Evolutionary conservation across 768 basidiomycete species (phyloP).

Genomic region (Mycena sanguinolenta): DNA sequence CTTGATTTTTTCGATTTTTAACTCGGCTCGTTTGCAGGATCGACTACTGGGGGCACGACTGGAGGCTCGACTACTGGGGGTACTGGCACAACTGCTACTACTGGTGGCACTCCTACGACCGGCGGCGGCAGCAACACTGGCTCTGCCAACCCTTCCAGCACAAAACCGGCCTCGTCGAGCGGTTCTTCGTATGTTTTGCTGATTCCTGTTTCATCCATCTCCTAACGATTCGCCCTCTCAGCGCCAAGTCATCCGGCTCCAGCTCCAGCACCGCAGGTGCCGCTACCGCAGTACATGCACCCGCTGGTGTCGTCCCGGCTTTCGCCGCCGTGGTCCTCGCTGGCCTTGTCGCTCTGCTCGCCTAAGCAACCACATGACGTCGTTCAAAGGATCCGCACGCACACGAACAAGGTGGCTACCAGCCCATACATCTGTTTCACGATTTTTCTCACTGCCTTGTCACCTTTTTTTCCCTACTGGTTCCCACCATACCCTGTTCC

Average conservation of each 20-base stretch:
- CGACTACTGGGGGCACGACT: neutral
- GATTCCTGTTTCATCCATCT: neutral
- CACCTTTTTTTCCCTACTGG: neutral
- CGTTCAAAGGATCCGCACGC: slow-evolving; percentile 13
- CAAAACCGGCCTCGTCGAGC: slow-evolving; percentile 1
- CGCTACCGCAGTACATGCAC: slow-evolving; percentile 50
- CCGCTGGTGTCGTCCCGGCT: slow-evolving; percentile 45
- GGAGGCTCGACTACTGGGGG: neutral
- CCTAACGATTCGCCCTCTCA: slow-evolving; percentile 1
- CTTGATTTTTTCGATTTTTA: slow-evolving; percentile 2
- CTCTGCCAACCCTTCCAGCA: slow-evolving; percentile 29
- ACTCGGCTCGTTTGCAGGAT: slow-evolving; percentile 6
- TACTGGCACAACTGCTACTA: neutral
- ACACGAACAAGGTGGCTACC: slow-evolving; percentile 36
- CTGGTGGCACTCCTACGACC: slow-evolving; percentile 15
- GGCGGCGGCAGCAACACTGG: slow-evolving; percentile 12
- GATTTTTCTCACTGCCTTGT: slow-evolving; percentile 11
- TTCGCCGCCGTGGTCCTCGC: slow-evolving; percentile 55
- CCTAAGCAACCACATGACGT: slow-evolving; percentile 45
- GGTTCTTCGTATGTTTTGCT: slow-evolving; percentile 1
- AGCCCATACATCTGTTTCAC: slow-evolving; percentile 12
- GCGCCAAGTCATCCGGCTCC: slow-evolving; percentile 35
- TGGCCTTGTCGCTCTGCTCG: slow-evolving; percentile 58
- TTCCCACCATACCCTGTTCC: neutral
- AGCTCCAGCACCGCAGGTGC: slow-evolving; percentile 45